These are phyloP conservation scores for Talaromyces sp. DNA, from an alignment of 2,329 filamentous ascomycete species.

Conservation along the genomic window DNA sequence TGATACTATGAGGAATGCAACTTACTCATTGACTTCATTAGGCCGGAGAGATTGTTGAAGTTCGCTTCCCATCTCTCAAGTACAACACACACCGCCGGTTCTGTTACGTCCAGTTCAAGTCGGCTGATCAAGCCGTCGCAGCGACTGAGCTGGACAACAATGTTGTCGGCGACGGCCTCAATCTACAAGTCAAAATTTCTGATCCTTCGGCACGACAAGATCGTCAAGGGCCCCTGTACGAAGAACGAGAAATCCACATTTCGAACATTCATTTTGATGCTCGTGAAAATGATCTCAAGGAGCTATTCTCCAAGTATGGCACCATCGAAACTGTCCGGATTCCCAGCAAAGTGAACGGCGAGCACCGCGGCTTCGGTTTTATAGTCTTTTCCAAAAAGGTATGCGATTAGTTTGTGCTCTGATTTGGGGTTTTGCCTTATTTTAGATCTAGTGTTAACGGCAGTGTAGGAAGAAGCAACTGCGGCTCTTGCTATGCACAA, in stretches of 20 bases:
- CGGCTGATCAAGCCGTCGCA: conserved; percentile 61
- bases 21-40: conserved; percentile 25
- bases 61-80: conserved; percentile 88
- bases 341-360: conserved; percentile 63
- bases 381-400: conserved; percentile 68
- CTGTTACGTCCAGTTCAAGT: conserved; percentile 89
- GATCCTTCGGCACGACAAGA: conserved; percentile 74
- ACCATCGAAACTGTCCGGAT: conserved; percentile 69
- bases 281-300: conserved; percentile 64
- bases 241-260: conserved; percentile 81
- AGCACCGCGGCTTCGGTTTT: conserved; percentile 74
- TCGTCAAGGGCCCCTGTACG: conserved; percentile 74
- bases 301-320: conserved; percentile 72
- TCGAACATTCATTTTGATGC: conserved; percentile 62
- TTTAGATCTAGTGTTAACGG: conserved; percentile 15
- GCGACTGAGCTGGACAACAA: conserved; percentile 71
- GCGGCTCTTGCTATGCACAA: conserved; percentile 67
- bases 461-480: conserved; percentile 56
- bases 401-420: conserved; percentile 10
- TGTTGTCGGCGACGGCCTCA: conserved; percentile 63
- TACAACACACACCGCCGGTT: conserved; percentile 85
- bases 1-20: background rate
- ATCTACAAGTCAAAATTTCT: conserved; percentile 75
- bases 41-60: conserved; percentile 76
- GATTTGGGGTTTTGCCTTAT: background rate